Conservation (phyloP, 179 eudicot genomes). For the Spergularia azorica region DNA sequence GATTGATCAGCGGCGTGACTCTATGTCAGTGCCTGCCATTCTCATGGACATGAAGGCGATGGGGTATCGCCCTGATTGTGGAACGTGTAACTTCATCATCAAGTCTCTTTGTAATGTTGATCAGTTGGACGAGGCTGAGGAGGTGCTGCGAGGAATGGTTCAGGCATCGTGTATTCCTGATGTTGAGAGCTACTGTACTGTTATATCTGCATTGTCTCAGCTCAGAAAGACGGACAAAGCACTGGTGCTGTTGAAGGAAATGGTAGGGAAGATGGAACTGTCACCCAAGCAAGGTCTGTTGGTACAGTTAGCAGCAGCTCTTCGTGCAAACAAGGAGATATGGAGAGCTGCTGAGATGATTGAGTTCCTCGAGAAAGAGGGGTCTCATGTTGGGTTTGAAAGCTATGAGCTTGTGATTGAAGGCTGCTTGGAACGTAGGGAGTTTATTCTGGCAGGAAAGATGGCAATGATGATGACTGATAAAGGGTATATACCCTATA, state of each 20-base stretch:
- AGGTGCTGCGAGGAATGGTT: slow-evolving; percentile 61
- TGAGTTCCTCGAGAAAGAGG: slow-evolving; percentile 52
- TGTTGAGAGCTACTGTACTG: slow-evolving; percentile 56
- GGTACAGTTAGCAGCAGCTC: slow-evolving; percentile 43
- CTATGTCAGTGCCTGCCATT: slow-evolving; percentile 41
- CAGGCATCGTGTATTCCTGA: slow-evolving; percentile 63
- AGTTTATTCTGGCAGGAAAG: slow-evolving; percentile 75
- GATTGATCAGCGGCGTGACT: slow-evolving; percentile 39
- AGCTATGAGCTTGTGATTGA: slow-evolving; percentile 67
- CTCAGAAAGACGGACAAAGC: slow-evolving; percentile 45
- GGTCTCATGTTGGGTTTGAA: slow-evolving; percentile 57
- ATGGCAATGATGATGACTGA: slow-evolving; percentile 57
- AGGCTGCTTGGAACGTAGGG: slow-evolving; percentile 65
- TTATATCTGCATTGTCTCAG: slow-evolving; percentile 57
- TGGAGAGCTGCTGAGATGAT: slow-evolving; percentile 69
- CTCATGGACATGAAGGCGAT: slow-evolving; percentile 59
- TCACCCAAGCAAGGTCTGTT: slow-evolving; percentile 64
- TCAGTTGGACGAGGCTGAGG: slow-evolving; percentile 58
- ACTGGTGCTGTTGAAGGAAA: slow-evolving; percentile 52
- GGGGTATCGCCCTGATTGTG: slow-evolving; percentile 73
- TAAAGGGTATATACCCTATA: slow-evolving; percentile 73
- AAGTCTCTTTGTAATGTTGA: slow-evolving; percentile 75
- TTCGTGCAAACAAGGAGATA: slow-evolving; percentile 65
- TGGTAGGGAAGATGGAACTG: slow-evolving; percentile 54
- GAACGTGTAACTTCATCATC: slow-evolving; percentile 74